Evolutionary conservation across 192 early-diverging fungal species (phyloP), one percentile per base, ranked within the genome.

Genomic region (Kickxella alabastrina): DNA sequence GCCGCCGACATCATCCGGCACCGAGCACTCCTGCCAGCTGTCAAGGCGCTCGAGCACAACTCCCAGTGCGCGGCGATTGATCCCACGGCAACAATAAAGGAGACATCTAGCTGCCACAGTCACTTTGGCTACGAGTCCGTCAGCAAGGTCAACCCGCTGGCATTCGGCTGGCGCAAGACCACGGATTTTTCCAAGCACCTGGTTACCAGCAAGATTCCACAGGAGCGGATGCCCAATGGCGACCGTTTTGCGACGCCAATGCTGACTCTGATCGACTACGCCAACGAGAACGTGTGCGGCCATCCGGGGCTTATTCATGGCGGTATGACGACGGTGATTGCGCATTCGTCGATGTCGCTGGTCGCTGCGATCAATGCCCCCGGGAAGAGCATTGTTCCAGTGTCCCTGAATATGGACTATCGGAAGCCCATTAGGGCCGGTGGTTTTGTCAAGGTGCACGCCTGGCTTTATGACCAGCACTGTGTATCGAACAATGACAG

Each of bases 391-490:
- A 38, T 74, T 9, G 44, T 43, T 4, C 37, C 55, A 26, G 23
- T 17, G n/a, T 49, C 70, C 45, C 49, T 74, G 19, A 74, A 66
- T 42, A 74, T 74, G 70, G 70, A 74, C 53, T 74, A 66, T 31
- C 59, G 70, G 19, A 57, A 29, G 21, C 70, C 70, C 21, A 62
- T 74, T 23, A 46, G 46, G 41, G 58, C 63, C 2, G 64, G 54
- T 6, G 15, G 37, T 3, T 74, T 66, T 66, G 59, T 74, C 50
- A 74, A 74, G 43, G 49, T 74, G 22, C 64, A 66, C 43, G 59
- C 70, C 1, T 74, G 70, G 70, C 31, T 66, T 18, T 74, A 66
- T 44, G 40, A 47, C 19, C 19, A 15, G 7, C 34, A 38, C 12
- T 37, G 31, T 32, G 12, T 12, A 32, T 12, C 6, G 31, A 12